phyloP scores from a whole-genome alignment of 768 basidiomycete species.

The Hypsizygus marmoreus region DNA sequence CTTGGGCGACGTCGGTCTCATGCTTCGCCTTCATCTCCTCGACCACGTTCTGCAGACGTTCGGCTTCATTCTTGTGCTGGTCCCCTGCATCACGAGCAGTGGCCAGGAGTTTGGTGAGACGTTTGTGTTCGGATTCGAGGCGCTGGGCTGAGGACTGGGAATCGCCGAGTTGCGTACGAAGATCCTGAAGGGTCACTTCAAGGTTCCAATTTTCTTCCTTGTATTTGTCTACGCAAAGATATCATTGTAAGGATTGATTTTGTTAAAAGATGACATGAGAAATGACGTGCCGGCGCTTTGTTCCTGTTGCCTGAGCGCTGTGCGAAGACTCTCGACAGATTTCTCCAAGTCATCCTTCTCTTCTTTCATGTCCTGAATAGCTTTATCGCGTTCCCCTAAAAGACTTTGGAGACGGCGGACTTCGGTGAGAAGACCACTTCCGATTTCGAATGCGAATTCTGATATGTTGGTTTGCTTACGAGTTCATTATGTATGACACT shows the following conservation, averaged over 20 bases:
- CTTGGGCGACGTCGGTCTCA: slow-evolving; percentile 92
- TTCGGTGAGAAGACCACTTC: slow-evolving; percentile 88
- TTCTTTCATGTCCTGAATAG: slow-evolving; percentile 87
- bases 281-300: slow-evolving; percentile 66
- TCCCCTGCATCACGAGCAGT: slow-evolving; percentile 75
- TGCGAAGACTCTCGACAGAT: slow-evolving; percentile 71
- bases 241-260: slow-evolving; percentile 10
- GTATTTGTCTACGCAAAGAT: slow-evolving; percentile 70
- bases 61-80: slow-evolving; percentile 83
- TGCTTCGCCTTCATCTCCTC: slow-evolving; percentile 87
- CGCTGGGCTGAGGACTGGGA: slow-evolving; percentile 66
- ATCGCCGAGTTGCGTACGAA: slow-evolving; percentile 68
- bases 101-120: slow-evolving; percentile 74
- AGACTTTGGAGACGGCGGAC: slow-evolving; percentile 89
- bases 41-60: slow-evolving; percentile 61
- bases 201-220: slow-evolving; percentile 99
- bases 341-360: slow-evolving; percentile 89
- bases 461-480: slow-evolving; percentile 22
- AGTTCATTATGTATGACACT: slow-evolving; percentile 13
- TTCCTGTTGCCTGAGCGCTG: slow-evolving; percentile 79
- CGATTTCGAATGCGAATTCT: slow-evolving; percentile 99
- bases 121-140: slow-evolving; percentile 81
- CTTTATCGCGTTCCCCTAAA: slow-evolving; percentile 90
- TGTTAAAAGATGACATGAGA: slow-evolving; percentile 5
- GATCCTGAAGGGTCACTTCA: slow-evolving; percentile 89